Conservation (phyloP, 768 basidiomycete genomes). For the Suillus alpinus region DNA sequence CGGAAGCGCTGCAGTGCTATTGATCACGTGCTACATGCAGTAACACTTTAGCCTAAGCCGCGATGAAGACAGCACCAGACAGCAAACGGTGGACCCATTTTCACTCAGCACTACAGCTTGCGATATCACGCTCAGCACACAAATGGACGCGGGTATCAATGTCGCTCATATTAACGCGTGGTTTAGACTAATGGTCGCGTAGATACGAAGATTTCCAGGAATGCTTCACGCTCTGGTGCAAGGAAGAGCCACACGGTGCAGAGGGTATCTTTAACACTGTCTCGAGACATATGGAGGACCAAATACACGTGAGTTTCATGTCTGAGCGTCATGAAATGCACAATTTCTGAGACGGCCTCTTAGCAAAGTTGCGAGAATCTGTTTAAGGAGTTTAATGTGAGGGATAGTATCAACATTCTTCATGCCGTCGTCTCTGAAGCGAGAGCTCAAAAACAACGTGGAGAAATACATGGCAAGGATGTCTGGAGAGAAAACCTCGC, state of each 20-base stretch:
- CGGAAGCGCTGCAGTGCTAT: background rate
- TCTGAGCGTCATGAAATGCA: background rate
- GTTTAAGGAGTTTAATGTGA: slow-evolving; percentile 66
- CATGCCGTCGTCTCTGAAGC: slow-evolving; percentile 72
- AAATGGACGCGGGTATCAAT: slow-evolving; percentile 48
- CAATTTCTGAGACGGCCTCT: background rate
- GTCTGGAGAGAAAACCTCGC: slow-evolving; percentile 64
- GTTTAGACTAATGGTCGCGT: slow-evolving; percentile 1
- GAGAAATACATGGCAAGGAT: slow-evolving; percentile 44
- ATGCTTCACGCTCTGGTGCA: slow-evolving; percentile 64
- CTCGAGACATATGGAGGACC: slow-evolving; percentile 68
- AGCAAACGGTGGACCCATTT: slow-evolving; percentile 53
- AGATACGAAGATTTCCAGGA: slow-evolving; percentile 56
- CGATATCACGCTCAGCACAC: slow-evolving; percentile 48
- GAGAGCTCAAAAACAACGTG: slow-evolving; percentile 47
- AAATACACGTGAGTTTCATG: slow-evolving; percentile 39
- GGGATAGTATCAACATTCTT: slow-evolving; percentile 67
- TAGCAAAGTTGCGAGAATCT: slow-evolving; percentile 67
- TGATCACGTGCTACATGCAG: slow-evolving; percentile 22
- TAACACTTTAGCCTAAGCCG: background rate
- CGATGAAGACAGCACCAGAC: slow-evolving; percentile 21
- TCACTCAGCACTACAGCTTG: slow-evolving; percentile 50
- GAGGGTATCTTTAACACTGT: slow-evolving; percentile 62
- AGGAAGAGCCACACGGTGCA: slow-evolving; percentile 63
- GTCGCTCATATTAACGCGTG: background rate